Base-by-base conservation (phyloP, 768 basidiomycete species). In the Boletus pseudopeckii region DNA sequence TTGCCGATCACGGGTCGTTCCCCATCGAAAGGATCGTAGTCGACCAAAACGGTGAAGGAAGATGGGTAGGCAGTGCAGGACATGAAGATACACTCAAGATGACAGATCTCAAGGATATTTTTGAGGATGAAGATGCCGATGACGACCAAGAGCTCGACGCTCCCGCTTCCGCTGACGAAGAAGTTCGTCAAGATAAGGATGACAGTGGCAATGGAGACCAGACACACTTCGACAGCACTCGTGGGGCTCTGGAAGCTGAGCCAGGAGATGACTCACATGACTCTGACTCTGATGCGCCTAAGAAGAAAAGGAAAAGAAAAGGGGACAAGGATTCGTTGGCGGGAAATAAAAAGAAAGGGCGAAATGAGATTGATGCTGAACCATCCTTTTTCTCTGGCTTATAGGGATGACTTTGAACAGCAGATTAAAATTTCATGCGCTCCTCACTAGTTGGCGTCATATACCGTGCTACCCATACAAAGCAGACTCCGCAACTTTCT, bases 41-140 rank as follows among this genome's bases (percentile, higher is more conserved):
- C 18, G 84, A 83, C 60, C 70, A 72, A 43, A 74, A 68, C 24
- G 77, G 77, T 3, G 75, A 83, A 53, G 78, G 80, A 20, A 85
- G 85, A 74, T 97, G 94, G 92, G 80, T 93, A n/a, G 95, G 86
- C 20, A 95, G 92, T 67, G 90, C 84, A 24, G 91, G 92, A 30
- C 94, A 98, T 60, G 95, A 98, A 56, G 90, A 96, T 52, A 76
- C 81, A 8, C 65, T 97, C 59, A 87, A 86, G 64, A 72, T 98
- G 73, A 95, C 92, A 26, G 88, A 96, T 71, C 74, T 98, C 45
- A 83, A 79, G 61, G 86, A 82, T 34, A 81, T 92, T 44, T 87
- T 96, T 60, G 76, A 77, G 51, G 72, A 64, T 44, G 63, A 65
- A 22, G 63, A 64, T 32, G 66, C 57, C 24, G 70, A 70, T n/a